Conservation (phyloP, 2,329 filamentous ascomycete species). For the Colletotrichum echinochloae region DNA sequence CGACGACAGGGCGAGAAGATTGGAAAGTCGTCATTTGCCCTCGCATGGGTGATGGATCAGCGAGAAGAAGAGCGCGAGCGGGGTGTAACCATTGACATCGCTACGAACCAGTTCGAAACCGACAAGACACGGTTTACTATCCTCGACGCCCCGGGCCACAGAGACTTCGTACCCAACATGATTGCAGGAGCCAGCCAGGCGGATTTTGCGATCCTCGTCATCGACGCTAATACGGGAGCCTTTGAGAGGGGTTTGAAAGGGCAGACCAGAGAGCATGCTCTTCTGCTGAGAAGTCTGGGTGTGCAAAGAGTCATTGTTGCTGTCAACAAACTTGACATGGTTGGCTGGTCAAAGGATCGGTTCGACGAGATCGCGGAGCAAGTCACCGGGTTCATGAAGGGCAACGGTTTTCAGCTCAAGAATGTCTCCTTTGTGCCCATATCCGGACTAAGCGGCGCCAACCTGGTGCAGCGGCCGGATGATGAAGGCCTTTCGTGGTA, state of each 20-base stretch:
- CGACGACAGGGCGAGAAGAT: slow-evolving; percentile 89
- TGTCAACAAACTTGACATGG: slow-evolving; percentile 94
- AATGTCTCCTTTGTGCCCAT: slow-evolving; percentile 90
- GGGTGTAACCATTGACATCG: slow-evolving; percentile 96
- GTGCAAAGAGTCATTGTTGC: slow-evolving; percentile 89
- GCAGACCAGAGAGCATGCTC: slow-evolving; percentile 92
- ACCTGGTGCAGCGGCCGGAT: slow-evolving; percentile 74
- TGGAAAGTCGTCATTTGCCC: slow-evolving; percentile 93
- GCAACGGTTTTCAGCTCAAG: slow-evolving; percentile 84
- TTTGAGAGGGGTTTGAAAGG: slow-evolving; percentile 95
- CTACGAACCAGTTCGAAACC: slow-evolving; percentile 94
- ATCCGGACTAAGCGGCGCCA: slow-evolving; percentile 89
- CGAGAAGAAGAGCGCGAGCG: slow-evolving; percentile 88
- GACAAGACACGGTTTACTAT: slow-evolving; percentile 90
- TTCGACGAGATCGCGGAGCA: slow-evolving; percentile 90
- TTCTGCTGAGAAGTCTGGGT: slow-evolving; percentile 90
- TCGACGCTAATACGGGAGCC: slow-evolving; percentile 89
- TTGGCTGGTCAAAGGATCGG: slow-evolving; percentile 83
- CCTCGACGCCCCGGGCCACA: slow-evolving; percentile 92
- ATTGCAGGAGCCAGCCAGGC: slow-evolving; percentile 96
- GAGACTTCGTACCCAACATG: slow-evolving; percentile 99
- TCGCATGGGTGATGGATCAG: slow-evolving; percentile 97
- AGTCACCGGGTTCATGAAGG: slow-evolving; percentile 83
- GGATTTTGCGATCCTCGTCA: slow-evolving; percentile 93
- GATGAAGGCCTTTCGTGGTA: slow-evolving; percentile 80